Percentiles rank a stretch among this genome's conserved stretches.
Conservation (phyloP, 2,329 filamentous ascomycete species). For the Byssochlamys sp. region DNA sequence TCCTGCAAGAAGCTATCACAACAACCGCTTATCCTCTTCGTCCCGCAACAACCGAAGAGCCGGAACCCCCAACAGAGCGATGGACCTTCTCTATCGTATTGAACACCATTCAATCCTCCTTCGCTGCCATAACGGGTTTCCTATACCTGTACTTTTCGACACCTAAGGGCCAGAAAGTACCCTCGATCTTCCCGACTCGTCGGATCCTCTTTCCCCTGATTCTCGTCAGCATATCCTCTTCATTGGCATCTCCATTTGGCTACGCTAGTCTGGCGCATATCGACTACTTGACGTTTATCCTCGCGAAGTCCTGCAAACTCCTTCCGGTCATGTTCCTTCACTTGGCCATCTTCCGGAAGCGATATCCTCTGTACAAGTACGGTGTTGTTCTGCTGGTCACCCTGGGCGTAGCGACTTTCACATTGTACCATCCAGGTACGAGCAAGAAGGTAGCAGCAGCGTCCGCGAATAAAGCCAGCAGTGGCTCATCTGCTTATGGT, state of each 20-base stretch:
- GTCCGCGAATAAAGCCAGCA: constrained; percentile 38
- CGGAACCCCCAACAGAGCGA: constrained; percentile 47
- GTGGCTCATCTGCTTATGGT: constrained; percentile 58
- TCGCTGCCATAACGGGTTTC: constrained; percentile 73
- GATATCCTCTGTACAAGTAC: constrained; percentile 94
- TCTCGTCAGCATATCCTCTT: constrained; percentile 77
- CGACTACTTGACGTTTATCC: constrained; percentile 95
- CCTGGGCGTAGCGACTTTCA: constrained; percentile 86
- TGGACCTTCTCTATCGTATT: constrained; percentile 93
- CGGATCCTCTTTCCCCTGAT: constrained; percentile 68
- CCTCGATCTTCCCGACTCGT: constrained; percentile 62
- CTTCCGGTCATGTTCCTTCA: constrained; percentile 98
- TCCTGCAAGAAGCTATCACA: constrained; percentile 93
- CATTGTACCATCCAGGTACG: constrained; percentile 66
- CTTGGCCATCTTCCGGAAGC: constrained; percentile 76
- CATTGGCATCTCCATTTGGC: constrained; percentile 86
- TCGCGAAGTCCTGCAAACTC: constrained; percentile 95
- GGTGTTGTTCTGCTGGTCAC: constrained; percentile 85
- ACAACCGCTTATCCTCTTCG: constrained; percentile 71
- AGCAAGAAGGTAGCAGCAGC: constrained; percentile 42
- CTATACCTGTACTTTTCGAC: constrained; percentile 63
- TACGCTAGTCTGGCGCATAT: constrained; percentile 87
- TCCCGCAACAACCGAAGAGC: constrained; percentile 37
- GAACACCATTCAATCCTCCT: constrained; percentile 87
- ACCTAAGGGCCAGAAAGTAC: constrained; percentile 41